Conservation (phyloP, 257 asterid species). For the Eustoma russellianum region DNA sequence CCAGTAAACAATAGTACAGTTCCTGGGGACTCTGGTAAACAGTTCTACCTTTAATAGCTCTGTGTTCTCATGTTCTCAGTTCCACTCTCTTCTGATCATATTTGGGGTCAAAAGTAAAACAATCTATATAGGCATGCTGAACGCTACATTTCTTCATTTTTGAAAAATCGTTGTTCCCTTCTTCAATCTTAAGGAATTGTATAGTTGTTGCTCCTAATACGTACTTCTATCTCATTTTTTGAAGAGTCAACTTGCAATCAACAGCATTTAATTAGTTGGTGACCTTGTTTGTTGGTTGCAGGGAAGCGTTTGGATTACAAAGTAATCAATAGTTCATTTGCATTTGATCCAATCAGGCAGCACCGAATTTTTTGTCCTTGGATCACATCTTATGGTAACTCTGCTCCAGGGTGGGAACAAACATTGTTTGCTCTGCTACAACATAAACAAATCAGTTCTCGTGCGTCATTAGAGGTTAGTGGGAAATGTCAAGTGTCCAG, state of each 20-base stretch:
- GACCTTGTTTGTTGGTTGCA: slow-evolving; percentile 19
- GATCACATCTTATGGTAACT: slow-evolving; percentile 49
- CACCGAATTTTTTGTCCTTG: slow-evolving; percentile 92
- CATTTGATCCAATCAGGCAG: slow-evolving; percentile 77
- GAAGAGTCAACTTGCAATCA: neutral
- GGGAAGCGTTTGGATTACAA: slow-evolving; percentile 31
- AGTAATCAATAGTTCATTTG: slow-evolving; percentile 23
- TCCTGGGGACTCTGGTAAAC: slow-evolving; percentile 27
- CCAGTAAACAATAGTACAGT: slow-evolving; percentile 11
- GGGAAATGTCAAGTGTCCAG: neutral
- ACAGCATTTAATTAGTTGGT: neutral
- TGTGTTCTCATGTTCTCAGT: neutral
- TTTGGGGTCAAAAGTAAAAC: too few species aligned
- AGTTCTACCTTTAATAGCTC: neutral
- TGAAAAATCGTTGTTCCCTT: too few species aligned
- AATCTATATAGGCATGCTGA: too few species aligned
- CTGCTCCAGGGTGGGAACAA: slow-evolving; percentile 81
- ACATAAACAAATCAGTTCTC: slow-evolving; percentile 29
- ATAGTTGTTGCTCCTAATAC: too few species aligned
- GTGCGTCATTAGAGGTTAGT: slow-evolving; percentile 63
- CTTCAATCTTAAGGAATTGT: too few species aligned
- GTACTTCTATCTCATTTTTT: too few species aligned
- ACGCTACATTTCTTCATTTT: too few species aligned
- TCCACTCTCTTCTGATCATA: too few species aligned
- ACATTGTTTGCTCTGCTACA: slow-evolving; percentile 56